Evolutionary conservation across 2,329 filamentous ascomycete species (phyloP).

Genomic region (Pestalotiopsis fici): DNA sequence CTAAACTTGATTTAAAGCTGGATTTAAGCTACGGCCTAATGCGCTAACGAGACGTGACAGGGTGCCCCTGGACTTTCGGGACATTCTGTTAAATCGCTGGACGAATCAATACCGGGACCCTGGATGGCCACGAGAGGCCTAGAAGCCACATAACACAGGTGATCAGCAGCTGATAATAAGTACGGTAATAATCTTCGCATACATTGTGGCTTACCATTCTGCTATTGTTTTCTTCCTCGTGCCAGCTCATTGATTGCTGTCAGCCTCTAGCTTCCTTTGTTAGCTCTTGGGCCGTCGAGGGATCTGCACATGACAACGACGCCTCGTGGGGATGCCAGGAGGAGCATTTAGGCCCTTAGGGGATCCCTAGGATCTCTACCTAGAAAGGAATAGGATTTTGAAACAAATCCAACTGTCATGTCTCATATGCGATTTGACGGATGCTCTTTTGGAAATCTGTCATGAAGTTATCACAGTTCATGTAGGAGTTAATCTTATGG

Average conservation of each 20-base stretch:
- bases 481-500: background rate
- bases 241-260: background rate
- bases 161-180: background rate
- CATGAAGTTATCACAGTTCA: background rate
- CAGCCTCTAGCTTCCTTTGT: background rate
- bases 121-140: background rate
- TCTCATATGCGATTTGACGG: background rate
- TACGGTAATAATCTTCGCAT: background rate
- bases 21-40: background rate
- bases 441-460: background rate
- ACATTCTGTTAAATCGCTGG: background rate
- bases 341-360: too few relatives aligned
- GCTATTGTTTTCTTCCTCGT: background rate
- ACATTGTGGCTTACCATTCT: background rate
- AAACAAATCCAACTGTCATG: background rate
- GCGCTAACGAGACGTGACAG: background rate
- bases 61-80: background rate
- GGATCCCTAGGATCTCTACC: too few relatives aligned
- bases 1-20: background rate
- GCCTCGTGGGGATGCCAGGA: background rate
- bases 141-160: background rate
- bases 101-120: background rate
- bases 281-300: background rate
- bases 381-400: too few relatives aligned
- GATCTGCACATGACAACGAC: constrained; percentile 3